A percentile compares a stretch with the other conserved stretches of the same genome.
Conservation (phyloP, 1,139 yeast genomes). For the Yamadazyma kanchanaburiensis region DNA sequence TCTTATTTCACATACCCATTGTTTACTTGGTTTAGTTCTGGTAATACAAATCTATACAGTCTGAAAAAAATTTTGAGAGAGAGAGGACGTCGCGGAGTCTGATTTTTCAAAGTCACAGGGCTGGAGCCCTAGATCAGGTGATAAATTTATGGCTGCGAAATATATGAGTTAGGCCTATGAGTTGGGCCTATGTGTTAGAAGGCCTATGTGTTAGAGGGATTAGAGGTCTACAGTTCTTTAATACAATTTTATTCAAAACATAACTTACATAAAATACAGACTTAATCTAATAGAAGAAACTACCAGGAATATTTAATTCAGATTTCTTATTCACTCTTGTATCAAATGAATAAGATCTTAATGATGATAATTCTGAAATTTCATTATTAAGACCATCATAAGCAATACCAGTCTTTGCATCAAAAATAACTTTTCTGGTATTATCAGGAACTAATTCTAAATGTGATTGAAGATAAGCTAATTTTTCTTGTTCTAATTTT, state of each 20-base stretch:
- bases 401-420: conserved; percentile 24
- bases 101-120: too few species aligned
- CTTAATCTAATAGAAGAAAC: conserved; percentile 9
- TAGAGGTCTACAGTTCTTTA: too few species aligned
- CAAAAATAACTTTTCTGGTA: conserved; percentile 18
- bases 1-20: conserved; percentile 16
- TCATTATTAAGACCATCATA: conserved; percentile 19
- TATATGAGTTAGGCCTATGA: too few species aligned
- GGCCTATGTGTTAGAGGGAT: too few species aligned
- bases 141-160: too few species aligned
- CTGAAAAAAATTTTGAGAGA: too few species aligned
- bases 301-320: conserved; percentile 15
- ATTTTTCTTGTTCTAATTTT: conserved; percentile 9
- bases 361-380: conserved; percentile 12
- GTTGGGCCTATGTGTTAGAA: too few species aligned
- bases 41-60: too few species aligned
- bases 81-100: too few species aligned
- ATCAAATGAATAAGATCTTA: conserved; percentile 11
- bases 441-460: conserved; percentile 12
- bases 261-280: conserved; percentile 1
- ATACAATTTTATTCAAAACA: too few species aligned
- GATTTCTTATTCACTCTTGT: conserved; percentile 6
- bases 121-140: too few species aligned
- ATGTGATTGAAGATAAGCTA: conserved; percentile 9
- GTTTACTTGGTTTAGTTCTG: too few species aligned